A percentile compares a stretch with the other conserved stretches of the same genome.
phyloP scores from a whole-genome alignment of 305 asterid genomes.

The Fraxinus paxiana region DNA sequence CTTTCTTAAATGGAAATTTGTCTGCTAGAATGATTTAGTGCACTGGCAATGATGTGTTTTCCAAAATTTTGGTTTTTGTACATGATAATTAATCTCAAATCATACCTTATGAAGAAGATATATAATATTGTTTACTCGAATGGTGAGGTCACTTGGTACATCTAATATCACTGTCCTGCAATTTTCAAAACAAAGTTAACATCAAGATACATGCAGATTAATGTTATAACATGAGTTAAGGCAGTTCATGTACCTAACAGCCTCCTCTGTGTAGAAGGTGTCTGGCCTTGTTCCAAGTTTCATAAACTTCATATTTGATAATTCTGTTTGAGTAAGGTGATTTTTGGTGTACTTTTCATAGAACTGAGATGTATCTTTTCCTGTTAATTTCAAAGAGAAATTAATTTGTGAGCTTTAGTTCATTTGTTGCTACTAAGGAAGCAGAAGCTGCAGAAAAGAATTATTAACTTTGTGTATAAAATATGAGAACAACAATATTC shows the following conservation, averaged over 20 bases:
- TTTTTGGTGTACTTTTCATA: background rate
- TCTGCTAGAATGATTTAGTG: background rate
- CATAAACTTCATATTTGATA: constrained; percentile 65
- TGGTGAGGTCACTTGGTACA: constrained; percentile 55
- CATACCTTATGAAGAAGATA: constrained; percentile 77
- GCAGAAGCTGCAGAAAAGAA: background rate
- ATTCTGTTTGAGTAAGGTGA: constrained; percentile 10
- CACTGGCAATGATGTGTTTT: background rate
- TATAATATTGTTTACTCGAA: constrained; percentile 48
- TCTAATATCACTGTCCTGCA: constrained; percentile 33
- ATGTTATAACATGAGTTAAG: background rate
- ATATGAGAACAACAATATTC: background rate
- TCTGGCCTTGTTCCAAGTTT: constrained; percentile 71
- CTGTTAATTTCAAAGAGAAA: background rate
- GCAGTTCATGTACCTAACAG: constrained; percentile 49
- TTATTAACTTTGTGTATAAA: background rate
- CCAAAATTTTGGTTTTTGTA: background rate
- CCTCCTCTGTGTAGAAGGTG: constrained; percentile 71
- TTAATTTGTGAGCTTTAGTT: background rate
- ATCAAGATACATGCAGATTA: background rate
- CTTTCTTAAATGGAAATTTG: background rate
- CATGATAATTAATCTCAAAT: background rate
- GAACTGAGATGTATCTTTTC: constrained; percentile 4
- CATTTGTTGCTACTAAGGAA: background rate
- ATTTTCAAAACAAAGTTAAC: background rate